Evolutionary conservation across 225 moss, liverwort and hornwort genomes (phyloP).

Genomic region (Polytrichum formosum): DNA sequence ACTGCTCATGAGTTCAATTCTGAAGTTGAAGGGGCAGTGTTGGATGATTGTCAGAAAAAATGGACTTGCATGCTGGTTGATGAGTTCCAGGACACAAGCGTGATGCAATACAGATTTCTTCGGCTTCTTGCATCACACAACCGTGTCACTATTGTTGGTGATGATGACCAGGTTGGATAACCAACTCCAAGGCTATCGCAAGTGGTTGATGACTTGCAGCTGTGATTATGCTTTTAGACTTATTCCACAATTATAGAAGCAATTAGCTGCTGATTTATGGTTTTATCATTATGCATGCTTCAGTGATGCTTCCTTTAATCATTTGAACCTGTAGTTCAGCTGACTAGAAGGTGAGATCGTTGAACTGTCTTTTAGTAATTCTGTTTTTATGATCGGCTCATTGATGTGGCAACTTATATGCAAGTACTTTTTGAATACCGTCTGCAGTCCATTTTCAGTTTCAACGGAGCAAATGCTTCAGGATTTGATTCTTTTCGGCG

Average conservation of each 20-base stretch:
- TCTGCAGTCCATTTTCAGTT: constrained; percentile 92
- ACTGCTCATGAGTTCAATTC: neutral
- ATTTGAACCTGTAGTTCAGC: no score
- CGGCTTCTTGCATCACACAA: constrained; percentile 83
- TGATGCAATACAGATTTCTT: constrained; percentile 84
- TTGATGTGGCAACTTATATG: neutral
- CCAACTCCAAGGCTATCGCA: no score
- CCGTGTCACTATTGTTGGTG: constrained; percentile 91
- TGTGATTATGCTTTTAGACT: no score
- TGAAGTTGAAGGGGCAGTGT: constrained; percentile 40
- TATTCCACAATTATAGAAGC: no score
- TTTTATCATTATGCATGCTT: no score
- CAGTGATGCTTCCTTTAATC: no score
- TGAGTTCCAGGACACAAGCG: constrained; percentile 98
- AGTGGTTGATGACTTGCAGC: no score
- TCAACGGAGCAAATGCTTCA: constrained; percentile 86
- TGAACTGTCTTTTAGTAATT: no score
- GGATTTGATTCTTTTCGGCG: constrained; percentile 84
- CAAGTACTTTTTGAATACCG: constrained; percentile 4
- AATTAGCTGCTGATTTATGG: no score
- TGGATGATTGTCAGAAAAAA: constrained; percentile 68
- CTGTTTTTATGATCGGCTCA: no score
- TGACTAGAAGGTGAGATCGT: no score
- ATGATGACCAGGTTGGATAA: constrained; percentile 83
- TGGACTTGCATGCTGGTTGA: constrained; percentile 91